These are phyloP conservation scores for Pelargonium nanum DNA, from an alignment of 345 rosid genomes.

Conservation along the genomic window DNA sequence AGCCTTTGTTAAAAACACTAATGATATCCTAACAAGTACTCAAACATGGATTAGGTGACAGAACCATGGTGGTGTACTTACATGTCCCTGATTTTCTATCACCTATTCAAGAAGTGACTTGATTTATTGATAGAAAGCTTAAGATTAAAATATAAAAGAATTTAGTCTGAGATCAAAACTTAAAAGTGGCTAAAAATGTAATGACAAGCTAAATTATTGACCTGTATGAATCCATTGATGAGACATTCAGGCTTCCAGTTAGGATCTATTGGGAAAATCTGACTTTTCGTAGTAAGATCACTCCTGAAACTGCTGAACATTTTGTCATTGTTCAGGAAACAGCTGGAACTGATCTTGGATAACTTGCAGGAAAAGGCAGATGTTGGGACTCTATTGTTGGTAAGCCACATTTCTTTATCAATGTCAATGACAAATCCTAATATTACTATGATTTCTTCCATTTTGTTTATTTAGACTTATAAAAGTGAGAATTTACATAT, in stretches of 20 bases:
- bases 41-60: not conserved
- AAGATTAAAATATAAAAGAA: no score
- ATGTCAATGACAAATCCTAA: not conserved
- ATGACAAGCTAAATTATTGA: not conserved
- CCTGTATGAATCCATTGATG: not conserved
- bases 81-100: not conserved
- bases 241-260: not conserved
- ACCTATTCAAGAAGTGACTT: not conserved
- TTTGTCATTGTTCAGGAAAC: conserved; percentile 49
- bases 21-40: not conserved
- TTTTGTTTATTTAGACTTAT: not conserved
- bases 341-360: conserved; percentile 73
- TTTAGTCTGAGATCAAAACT: not conserved
- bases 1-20: not conserved
- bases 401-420: conserved; percentile 20
- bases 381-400: conserved; percentile 76
- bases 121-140: not conserved
- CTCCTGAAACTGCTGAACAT: not conserved
- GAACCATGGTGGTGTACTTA: not conserved
- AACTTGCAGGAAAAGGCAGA: conserved; percentile 90
- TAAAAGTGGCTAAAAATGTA: not conserved
- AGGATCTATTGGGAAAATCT: not conserved
- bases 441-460: not conserved
- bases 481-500: not conserved
- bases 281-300: not conserved